Evolutionary conservation across 768 basidiomycete species (phyloP), one percentile per base, ranked within the genome.

Genomic region (Brasilioporus rufonigricans): DNA sequence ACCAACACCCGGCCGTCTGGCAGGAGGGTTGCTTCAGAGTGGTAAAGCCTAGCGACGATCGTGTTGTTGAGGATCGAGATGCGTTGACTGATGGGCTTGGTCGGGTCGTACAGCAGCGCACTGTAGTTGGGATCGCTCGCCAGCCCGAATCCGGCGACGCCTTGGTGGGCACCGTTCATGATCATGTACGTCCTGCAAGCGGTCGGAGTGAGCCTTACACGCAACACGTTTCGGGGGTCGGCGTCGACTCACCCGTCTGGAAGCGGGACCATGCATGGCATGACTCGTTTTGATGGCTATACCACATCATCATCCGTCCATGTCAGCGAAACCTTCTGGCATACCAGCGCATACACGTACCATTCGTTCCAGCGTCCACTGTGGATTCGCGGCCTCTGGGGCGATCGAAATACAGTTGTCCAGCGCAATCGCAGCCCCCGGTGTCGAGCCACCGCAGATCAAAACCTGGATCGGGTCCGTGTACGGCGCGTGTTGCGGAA

Each of bases 341-440:
- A 6, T 13, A 43, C 39, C 26, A 41, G 21, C 31, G 32, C 39
- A 33, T 31, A 10, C 18, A 69, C 83, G 45, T 38, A 89, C 89
- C 90, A 91, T 91, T 47, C 90, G 81, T 66, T 92, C 90, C 10
- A 91, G 33, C 0, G 76, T 76, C 90, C 90, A 92, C 1, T 77
- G 77, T 1, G 87, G 66, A 48, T 85, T 83, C 1, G 64, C 35
- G 0, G 61, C 80, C 64, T 92, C 90, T 0, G 90, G 90, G 23
- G 78, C 70, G 24, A 85, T 89, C 1, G 77, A 73, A 13, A 90
- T 79, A 60, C 90, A 92, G 61, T 89, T 90, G 61, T 90, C 88
- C 24, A 86, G 68, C 4, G 78, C 78, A 10, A 68, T 63, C 3
- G 61, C 69, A n/a, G 75, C 77, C 4, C 82, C 83, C 10, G 72